Conservation (phyloP, 305 asterid genomes). For the Solanum hybrid region DNA sequence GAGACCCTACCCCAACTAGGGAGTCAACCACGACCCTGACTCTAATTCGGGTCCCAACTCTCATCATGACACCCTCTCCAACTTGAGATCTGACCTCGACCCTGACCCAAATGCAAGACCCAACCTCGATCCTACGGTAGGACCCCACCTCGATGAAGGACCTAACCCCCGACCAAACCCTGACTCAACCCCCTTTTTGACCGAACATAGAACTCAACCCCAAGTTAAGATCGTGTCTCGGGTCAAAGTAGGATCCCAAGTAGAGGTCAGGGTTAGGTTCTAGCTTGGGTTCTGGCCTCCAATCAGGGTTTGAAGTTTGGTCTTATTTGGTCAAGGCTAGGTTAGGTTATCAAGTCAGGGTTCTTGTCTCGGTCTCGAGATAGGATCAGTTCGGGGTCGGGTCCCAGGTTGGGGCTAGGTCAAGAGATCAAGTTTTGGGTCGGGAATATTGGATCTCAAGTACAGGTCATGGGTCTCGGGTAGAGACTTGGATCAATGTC, state of each 20-base stretch:
- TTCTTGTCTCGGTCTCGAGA: not conserved
- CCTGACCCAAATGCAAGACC: not conserved
- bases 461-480: not conserved
- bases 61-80: not conserved
- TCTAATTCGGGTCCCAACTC: not conserved
- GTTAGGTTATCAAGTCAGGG: not conserved
- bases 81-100: not conserved
- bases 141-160: not conserved
- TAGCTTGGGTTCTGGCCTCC: not conserved
- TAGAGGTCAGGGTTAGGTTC: not conserved
- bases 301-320: not conserved
- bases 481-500: not conserved
- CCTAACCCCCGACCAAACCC: not conserved
- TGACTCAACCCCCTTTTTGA: not conserved
- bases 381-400: not conserved
- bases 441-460: not conserved
- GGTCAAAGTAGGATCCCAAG: not conserved
- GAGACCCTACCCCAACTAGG: not conserved
- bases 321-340: not conserved
- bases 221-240: not conserved
- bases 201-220: not conserved
- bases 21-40: not conserved
- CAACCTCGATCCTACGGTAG: not conserved
- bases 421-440: not conserved
- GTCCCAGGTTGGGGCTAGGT: not conserved